Percentiles rank a stretch among this genome's conserved stretches.
Conservation (phyloP, 1,139 yeast species). For the Protomyces pachydermus region DNA sequence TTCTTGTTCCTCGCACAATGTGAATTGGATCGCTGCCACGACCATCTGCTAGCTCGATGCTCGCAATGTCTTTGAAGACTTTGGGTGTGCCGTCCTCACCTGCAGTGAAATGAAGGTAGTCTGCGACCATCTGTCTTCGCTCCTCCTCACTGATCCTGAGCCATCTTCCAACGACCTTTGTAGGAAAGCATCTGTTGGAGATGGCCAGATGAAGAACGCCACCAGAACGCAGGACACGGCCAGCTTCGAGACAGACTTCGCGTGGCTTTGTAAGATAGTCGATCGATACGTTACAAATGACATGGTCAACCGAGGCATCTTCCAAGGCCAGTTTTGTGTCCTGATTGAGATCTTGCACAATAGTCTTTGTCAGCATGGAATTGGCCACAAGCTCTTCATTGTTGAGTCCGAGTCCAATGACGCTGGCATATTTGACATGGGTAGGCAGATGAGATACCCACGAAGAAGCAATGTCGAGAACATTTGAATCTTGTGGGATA, state of each 20-base stretch:
- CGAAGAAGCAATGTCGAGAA: conserved; percentile 17
- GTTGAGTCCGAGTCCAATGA: conserved; percentile 20
- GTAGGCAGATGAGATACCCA: conserved; percentile 25
- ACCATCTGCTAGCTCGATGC: conserved; percentile 11
- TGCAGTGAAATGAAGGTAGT: conserved; percentile 20
- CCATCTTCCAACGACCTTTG: conserved; percentile 22
- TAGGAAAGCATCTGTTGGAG: conserved; percentile 26
- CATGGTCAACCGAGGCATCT: conserved; percentile 4
- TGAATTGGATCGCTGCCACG: conserved; percentile 16
- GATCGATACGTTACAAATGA: conserved; percentile 24
- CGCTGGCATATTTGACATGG: neutral
- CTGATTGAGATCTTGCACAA: conserved; percentile 15
- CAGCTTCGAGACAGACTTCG: conserved; percentile 16
- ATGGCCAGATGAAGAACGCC: conserved; percentile 25
- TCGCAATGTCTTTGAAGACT: conserved; percentile 13
- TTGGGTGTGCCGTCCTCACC: conserved; percentile 1
- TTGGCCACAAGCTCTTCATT: conserved; percentile 15
- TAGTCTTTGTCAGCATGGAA: neutral
- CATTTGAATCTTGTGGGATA: neutral
- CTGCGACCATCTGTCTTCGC: conserved; percentile 23
- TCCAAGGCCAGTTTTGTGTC: conserved; percentile 1
- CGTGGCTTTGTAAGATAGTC: conserved; percentile 21
- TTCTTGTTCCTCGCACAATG: conserved; percentile 15
- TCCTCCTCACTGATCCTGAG: conserved; percentile 13
- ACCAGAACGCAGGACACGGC: conserved; percentile 12